Evolutionary conservation across 2,329 filamentous ascomycete species (phyloP).

Genomic region (Diaporthe capsici): DNA sequence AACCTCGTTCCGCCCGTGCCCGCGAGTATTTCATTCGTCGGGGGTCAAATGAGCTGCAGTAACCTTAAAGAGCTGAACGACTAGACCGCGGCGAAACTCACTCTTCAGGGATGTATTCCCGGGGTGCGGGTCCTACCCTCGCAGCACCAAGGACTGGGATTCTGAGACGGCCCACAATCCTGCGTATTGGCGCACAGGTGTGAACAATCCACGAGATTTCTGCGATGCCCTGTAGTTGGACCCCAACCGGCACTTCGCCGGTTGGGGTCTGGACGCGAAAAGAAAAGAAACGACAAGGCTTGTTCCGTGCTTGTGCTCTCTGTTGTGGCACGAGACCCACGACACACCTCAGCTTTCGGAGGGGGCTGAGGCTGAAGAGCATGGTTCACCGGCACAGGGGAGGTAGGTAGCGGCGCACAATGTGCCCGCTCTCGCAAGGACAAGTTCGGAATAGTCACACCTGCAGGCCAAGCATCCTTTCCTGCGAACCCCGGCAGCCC

Average conservation of each 20-base stretch:
- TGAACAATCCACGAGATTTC: slow-evolving; percentile 1
- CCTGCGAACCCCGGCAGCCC: not conserved
- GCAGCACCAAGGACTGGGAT: slow-evolving; percentile 16
- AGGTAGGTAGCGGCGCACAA: not conserved
- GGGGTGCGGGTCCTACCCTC: not conserved
- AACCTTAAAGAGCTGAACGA: slow-evolving; percentile 14
- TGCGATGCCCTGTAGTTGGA: not conserved
- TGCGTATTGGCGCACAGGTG: not conserved
- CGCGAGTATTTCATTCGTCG: not conserved
- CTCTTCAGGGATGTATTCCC: slow-evolving; percentile 18
- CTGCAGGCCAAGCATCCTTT: slow-evolving; percentile 26
- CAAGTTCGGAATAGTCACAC: slow-evolving; percentile 15
- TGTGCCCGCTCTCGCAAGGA: not conserved
- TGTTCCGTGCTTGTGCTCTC: not conserved
- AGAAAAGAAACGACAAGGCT: not conserved
- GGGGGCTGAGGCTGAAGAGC: not conserved
- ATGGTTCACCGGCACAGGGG: not conserved
- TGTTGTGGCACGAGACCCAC: not conserved
- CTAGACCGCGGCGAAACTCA: slow-evolving; percentile 24
- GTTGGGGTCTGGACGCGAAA: not conserved
- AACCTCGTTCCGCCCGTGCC: not conserved
- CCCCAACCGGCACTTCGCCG: not conserved
- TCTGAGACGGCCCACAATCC: slow-evolving; percentile 7
- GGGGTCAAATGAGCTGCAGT: slow-evolving; percentile 12
- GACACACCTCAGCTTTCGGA: not conserved